A percentile compares a stretch with the other conserved stretches of the same genome.
phyloP scores from a whole-genome alignment of 345 rosid species.

The Acer negundo region DNA sequence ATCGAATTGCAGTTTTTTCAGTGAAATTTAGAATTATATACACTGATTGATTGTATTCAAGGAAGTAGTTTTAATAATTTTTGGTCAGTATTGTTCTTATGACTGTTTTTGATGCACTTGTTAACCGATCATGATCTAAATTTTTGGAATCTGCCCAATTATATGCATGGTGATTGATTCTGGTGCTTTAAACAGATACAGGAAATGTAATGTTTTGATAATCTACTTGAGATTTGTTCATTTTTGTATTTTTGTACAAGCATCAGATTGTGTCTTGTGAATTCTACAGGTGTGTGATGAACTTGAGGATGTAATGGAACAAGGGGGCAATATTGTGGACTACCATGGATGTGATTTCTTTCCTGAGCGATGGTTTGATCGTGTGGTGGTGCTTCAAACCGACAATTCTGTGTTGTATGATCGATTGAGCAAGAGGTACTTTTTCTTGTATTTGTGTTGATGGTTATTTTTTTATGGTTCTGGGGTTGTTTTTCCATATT shows the following conservation, averaged over 20 bases:
- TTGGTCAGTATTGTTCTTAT: neutral
- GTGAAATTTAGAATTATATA: too few species aligned
- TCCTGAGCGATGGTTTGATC: slow-evolving; percentile 86
- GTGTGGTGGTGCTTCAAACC: slow-evolving; percentile 78
- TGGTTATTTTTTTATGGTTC: neutral
- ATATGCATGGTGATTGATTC: neutral
- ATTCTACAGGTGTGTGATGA: slow-evolving; percentile 79
- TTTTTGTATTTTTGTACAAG: neutral
- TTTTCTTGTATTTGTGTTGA: neutral
- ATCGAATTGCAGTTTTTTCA: neutral
- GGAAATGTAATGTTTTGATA: neutral
- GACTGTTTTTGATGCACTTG: neutral
- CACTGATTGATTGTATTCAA: neutral
- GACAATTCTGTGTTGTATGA: slow-evolving; percentile 76
- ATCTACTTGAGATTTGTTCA: neutral
- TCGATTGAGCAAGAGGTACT: slow-evolving; percentile 75
- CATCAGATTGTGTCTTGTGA: neutral
- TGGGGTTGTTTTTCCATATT: neutral
- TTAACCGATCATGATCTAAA: neutral
- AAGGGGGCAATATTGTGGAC: slow-evolving; percentile 85
- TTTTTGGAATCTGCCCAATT: neutral
- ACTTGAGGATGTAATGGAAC: slow-evolving; percentile 79
- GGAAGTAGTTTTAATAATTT: neutral
- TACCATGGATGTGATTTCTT: slow-evolving; percentile 95
- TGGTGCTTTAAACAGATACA: neutral